These are phyloP conservation scores for Pelargonium nanum DNA, from an alignment of 345 rosid genomes.

Conservation along the genomic window DNA sequence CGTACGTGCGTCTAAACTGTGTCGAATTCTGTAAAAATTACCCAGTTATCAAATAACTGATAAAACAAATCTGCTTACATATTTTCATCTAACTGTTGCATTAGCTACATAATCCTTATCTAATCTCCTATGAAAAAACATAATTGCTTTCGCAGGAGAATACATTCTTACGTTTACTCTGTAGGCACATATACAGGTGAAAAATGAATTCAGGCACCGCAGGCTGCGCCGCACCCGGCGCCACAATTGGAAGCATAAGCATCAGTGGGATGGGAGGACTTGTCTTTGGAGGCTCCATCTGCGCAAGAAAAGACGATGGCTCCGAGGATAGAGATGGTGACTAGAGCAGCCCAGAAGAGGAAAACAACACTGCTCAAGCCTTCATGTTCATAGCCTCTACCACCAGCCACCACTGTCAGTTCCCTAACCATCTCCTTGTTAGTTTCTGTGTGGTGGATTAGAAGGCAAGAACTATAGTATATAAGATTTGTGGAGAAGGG, in stretches of 20 bases:
- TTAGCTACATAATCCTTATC: neutral
- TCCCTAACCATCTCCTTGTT: constrained; percentile 23
- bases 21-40: no score
- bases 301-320: constrained; percentile 36
- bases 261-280: no score
- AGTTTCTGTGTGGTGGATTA: neutral
- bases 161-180: neutral
- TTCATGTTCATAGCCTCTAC: constrained; percentile 6
- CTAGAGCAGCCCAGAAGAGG: constrained; percentile 23
- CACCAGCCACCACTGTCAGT: constrained; percentile 11
- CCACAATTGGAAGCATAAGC: no score
- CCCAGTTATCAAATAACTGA: no score
- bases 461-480: neutral
- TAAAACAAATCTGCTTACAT: neutral
- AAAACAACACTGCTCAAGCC: constrained; percentile 7
- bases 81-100: neutral
- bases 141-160: neutral
- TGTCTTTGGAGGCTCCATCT: constrained; percentile 38
- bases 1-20: no score
- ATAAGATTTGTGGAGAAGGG: neutral
- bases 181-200: neutral
- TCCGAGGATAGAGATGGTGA: constrained; percentile 23
- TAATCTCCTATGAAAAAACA: neutral
- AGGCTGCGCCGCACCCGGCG: constrained; percentile 39
- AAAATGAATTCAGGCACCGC: constrained; percentile 28